Evolutionary conservation across 805 yeast genomes (phyloP).

Genomic region (Nakazawaea wickerhamii): DNA sequence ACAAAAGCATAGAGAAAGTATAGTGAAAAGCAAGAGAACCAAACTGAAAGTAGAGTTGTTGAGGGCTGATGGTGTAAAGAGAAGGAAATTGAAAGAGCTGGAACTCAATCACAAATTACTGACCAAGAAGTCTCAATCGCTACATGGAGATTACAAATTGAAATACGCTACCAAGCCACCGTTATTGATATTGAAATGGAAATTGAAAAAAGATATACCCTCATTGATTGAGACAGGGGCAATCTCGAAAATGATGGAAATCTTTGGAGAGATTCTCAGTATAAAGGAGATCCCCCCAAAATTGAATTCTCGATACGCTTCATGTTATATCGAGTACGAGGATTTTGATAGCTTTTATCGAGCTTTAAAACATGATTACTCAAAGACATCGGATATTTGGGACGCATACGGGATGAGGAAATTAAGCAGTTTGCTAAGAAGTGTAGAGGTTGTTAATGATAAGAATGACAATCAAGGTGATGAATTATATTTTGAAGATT

Average conservation of each 20-base stretch:
- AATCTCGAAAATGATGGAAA: slow-evolving; percentile 34
- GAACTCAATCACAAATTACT: background rate
- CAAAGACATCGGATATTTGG: slow-evolving; percentile 38
- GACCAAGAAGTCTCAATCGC: background rate
- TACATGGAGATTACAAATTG: slow-evolving; percentile 3
- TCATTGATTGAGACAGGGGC: slow-evolving; percentile 28
- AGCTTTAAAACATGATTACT: slow-evolving; percentile 39
- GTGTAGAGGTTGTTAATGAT: slow-evolving; percentile 8
- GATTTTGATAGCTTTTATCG: slow-evolving; percentile 23
- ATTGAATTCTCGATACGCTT: slow-evolving; percentile 26
- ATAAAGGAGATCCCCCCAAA: slow-evolving; percentile 14
- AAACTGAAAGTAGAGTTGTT: slow-evolving; percentile 17
- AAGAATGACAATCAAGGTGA: background rate
- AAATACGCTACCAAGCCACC: slow-evolving; percentile 8
- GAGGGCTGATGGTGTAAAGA: slow-evolving; percentile 16
- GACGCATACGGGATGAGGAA: slow-evolving; percentile 38
- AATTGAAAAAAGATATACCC: slow-evolving; percentile 31
- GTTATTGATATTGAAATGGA: slow-evolving; percentile 35
- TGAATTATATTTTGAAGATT: slow-evolving; percentile 9
- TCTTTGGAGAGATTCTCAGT: slow-evolving; percentile 35
- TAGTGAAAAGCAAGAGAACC: slow-evolving; percentile 7
- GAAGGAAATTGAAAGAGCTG: slow-evolving; percentile 12
- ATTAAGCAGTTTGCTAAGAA: slow-evolving; percentile 40
- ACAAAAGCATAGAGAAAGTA: slow-evolving; percentile 18
- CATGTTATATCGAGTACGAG: slow-evolving; percentile 32